phyloP scores from a whole-genome alignment of 2,329 filamentous ascomycete genomes.

The Chrysoporthe austroafricana region DNA sequence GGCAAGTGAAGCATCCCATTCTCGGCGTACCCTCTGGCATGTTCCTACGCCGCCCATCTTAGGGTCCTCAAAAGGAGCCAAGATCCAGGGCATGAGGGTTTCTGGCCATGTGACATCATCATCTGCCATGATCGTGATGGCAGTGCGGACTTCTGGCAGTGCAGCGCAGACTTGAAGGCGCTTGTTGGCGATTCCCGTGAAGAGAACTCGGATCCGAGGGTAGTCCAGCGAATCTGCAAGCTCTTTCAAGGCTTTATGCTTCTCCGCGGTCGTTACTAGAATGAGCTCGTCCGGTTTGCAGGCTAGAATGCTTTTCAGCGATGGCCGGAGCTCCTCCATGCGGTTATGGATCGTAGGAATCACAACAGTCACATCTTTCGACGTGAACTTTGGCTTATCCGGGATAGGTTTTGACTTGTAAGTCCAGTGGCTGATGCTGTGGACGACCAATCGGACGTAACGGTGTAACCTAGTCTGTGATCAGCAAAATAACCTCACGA shows the following conservation, averaged over 20 bases:
- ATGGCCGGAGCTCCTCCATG: constrained; percentile 81
- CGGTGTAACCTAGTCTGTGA: constrained; percentile 71
- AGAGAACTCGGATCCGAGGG: constrained; percentile 72
- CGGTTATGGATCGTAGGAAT: constrained; percentile 90
- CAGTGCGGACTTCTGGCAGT: constrained; percentile 80
- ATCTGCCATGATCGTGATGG: constrained; percentile 90
- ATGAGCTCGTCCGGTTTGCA: constrained; percentile 75
- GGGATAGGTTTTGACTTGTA: constrained; percentile 86
- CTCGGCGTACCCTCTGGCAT: constrained; percentile 81
- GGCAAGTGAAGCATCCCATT: constrained; percentile 60
- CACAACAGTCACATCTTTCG: constrained; percentile 88
- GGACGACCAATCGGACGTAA: constrained; percentile 83
- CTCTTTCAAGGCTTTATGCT: constrained; percentile 68
- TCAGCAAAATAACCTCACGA: constrained; percentile 12
- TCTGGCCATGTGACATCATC: constrained; percentile 93
- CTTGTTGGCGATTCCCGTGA: constrained; percentile 88
- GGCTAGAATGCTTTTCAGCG: constrained; percentile 75
- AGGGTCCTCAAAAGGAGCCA: constrained; percentile 87
- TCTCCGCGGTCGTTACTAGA: constrained; percentile 84
- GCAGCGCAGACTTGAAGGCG: constrained; percentile 90
- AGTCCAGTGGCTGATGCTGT: constrained; percentile 81
- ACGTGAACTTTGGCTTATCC: constrained; percentile 76
- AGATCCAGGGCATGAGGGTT: constrained; percentile 85
- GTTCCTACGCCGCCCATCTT: constrained; percentile 89
- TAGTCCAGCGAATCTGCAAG: constrained; percentile 65